Percentiles rank a stretch among this genome's conserved stretches.
phyloP scores from a whole-genome alignment of 345 rosid genomes.

The Populus tremula region DNA sequence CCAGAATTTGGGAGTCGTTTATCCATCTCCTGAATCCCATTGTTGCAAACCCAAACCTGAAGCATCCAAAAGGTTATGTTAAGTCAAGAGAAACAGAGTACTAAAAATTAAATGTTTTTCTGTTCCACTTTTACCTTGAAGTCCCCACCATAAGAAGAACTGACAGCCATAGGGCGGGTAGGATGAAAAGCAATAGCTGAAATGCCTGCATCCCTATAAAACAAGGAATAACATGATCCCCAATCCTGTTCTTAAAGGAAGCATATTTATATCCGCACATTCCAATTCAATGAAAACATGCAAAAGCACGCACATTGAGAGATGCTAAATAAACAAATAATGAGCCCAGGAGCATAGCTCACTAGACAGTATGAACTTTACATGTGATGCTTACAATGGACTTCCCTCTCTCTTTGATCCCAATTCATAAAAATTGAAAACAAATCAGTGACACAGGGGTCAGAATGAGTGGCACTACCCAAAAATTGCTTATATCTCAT shows the following conservation, averaged over 20 bases:
- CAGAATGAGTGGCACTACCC: not conserved
- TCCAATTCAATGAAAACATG: not conserved
- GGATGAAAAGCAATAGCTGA: conserved; percentile 84
- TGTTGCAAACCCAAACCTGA: conserved; percentile 74
- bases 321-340: not conserved
- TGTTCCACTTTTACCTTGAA: conserved; percentile 64
- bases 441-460: not conserved
- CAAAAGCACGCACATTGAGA: not conserved
- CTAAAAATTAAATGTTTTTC: conserved; percentile 3
- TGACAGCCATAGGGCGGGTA: conserved; percentile 63
- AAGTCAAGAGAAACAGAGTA: not conserved
- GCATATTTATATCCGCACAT: not conserved
- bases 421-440: not conserved
- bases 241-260: not conserved
- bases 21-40: conserved; percentile 40
- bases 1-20: conserved; percentile 41
- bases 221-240: not conserved
- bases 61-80: conserved; percentile 4
- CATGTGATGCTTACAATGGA: not conserved
- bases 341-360: not conserved
- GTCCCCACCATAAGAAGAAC: conserved; percentile 82
- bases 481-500: not conserved
- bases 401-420: not conserved
- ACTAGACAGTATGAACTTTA: not conserved
- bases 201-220: conserved; percentile 69